Conservation (phyloP, 1,284 basidiomycete genomes). For the Mycena citricolor region DNA sequence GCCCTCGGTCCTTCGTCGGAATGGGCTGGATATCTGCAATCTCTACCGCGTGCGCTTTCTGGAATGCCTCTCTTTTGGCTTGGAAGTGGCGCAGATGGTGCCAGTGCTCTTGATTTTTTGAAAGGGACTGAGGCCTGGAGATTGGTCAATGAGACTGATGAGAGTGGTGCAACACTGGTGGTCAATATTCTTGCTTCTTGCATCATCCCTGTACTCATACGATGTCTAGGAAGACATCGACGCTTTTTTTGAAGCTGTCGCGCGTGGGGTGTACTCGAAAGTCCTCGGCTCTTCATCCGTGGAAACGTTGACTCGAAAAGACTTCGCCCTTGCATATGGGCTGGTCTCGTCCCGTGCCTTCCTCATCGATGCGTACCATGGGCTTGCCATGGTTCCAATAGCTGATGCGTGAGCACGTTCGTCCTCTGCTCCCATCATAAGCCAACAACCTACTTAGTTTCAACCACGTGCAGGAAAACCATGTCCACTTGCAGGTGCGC, state of each 20-base stretch:
- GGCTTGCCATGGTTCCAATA: constrained; percentile 84
- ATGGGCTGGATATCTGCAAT: constrained; percentile 70
- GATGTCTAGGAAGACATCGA: constrained; percentile 44
- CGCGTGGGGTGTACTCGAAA: constrained; percentile 37
- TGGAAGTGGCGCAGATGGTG: constrained; percentile 36
- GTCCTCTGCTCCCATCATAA: constrained; percentile 15
- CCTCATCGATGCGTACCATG: constrained; percentile 83
- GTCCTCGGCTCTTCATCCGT: constrained; percentile 25
- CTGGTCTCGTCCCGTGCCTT: constrained; percentile 88
- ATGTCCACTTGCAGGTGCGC: constrained; percentile 75
- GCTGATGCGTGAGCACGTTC: constrained; percentile 70
- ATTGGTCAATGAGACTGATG: constrained; percentile 28
- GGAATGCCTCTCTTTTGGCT: constrained; percentile 69
- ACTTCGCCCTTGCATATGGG: constrained; percentile 72
- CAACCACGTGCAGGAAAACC: constrained; percentile 77
- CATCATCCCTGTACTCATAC: constrained; percentile 1
- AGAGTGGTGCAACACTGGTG: constrained; percentile 22
- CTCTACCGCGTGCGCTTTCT: constrained; percentile 52
- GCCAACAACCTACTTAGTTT: constrained; percentile 51
- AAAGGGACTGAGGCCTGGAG: constrained; percentile 45
- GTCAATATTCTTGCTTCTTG: constrained; percentile 27
- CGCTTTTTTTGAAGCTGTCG: constrained; percentile 46
- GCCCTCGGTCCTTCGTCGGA: constrained; percentile 44
- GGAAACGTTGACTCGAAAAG: constrained; percentile 38
- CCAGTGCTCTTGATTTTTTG: constrained; percentile 44